Base-by-base conservation (phyloP, 2,329 filamentous ascomycete species). In the Raffaelea albimanens region DNA sequence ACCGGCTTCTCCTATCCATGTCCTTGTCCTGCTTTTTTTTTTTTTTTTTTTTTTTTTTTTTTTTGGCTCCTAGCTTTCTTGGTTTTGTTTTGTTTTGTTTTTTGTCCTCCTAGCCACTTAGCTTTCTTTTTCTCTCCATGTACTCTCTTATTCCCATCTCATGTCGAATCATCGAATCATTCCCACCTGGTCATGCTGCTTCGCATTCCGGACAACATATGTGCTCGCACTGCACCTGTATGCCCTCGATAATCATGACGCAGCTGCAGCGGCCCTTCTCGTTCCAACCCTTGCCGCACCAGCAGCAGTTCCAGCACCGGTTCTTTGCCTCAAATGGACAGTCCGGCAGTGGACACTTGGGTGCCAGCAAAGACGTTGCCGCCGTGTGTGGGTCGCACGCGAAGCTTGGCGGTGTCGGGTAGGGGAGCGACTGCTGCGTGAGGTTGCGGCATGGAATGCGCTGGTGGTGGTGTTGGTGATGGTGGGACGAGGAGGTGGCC, bases 241-340 rank as follows among this genome's bases (percentile, higher is more conserved):
- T 68, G 18, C 71, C 69, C 39, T 74, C 69, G 43, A 70, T 66
- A 47, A 75, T 68, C 73, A 76, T 75, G 57, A 73, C 61, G 57
- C 71, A 73, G 53, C 67, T 67, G 59, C 73, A 76, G 22, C 72
- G 66, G 4, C 72, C 73, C 22, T 62, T 60, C 40, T 65, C 64
- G 55, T 77, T 76, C 64, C 69, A 69, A n/a, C 63, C 62, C 55
- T 75, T 75, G 23, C 73, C 73, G 49, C 73, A 76, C 72, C 71
- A 76, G 59, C 73, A 76, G 59, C 73, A 76, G 59, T 73, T 73
- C 73, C 73, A 77, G 52, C 59, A 66, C 29, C 73, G 64, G 48
- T 71, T 68, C 49, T 69, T 67, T 43, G 61, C 60, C 59, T 74
- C 71, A 53, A 72, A 76, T 8, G 73, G 71, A 47, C 73, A 76